Percentiles rank a stretch among this genome's conserved stretches.
phyloP scores from a whole-genome alignment of 2,329 filamentous ascomycete genomes.

The Penicillium sp. region DNA sequence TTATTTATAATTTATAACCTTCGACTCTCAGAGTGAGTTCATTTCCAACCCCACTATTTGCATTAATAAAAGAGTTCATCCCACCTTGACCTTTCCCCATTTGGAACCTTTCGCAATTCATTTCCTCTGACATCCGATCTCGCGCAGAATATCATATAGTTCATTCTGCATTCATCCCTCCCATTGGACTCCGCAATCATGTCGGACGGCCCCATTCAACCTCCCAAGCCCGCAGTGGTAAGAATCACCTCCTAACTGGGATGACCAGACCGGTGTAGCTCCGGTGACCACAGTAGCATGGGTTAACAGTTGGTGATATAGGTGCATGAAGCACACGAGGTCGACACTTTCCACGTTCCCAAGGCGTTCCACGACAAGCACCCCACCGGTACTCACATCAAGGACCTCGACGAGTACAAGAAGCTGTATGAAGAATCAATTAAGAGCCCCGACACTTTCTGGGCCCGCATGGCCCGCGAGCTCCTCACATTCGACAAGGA shows the following conservation, averaged over 20 bases:
- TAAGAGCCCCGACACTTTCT: slow-evolving; percentile 83
- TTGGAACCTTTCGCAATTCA: background rate
- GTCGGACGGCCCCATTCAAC: slow-evolving; percentile 38
- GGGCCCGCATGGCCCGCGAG: slow-evolving; percentile 81
- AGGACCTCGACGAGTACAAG: slow-evolving; percentile 62
- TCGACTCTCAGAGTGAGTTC: background rate
- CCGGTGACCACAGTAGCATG: background rate
- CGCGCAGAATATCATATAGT: background rate
- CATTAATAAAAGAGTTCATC: background rate
- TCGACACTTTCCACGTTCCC: slow-evolving; percentile 57
- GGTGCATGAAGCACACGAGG: slow-evolving; percentile 50
- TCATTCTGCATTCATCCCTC: background rate
- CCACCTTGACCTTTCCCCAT: background rate
- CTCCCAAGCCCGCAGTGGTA: slow-evolving; percentile 44
- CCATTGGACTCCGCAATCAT: slow-evolving; percentile 28
- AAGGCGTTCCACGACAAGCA: slow-evolving; percentile 60
- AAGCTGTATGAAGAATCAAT: slow-evolving; percentile 79
- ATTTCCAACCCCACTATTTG: background rate
- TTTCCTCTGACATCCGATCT: background rate
- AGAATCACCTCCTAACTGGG: slow-evolving; percentile 19
- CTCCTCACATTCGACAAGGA: slow-evolving; percentile 87
- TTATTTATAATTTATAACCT: background rate
- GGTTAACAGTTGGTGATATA: slow-evolving; percentile 23
- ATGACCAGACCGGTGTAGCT: background rate
- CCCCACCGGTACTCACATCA: slow-evolving; percentile 60